phyloP scores from a whole-genome alignment of 2,329 filamentous ascomycete species.

The Xylariaceae sp. region DNA sequence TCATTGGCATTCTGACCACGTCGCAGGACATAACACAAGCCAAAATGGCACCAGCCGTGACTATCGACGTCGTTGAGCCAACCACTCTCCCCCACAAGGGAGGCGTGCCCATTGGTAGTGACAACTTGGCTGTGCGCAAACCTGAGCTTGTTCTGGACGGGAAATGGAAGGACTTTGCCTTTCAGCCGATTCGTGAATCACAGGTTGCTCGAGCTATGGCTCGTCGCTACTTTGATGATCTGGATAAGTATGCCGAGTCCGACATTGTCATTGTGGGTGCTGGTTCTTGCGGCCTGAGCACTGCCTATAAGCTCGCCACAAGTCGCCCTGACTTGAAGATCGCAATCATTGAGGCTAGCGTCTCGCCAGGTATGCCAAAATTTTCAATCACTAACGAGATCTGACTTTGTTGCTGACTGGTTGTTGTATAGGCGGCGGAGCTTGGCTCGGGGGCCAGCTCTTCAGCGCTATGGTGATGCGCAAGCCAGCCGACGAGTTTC shows the following conservation, averaged over 20 bases:
- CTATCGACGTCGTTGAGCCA: conserved; percentile 55
- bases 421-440: conserved; percentile 63
- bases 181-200: conserved; percentile 83
- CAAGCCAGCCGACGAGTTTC: conserved; percentile 83
- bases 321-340: conserved; percentile 87
- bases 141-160: conserved; percentile 63
- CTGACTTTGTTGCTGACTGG: background rate
- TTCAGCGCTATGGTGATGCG: conserved; percentile 96
- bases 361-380: conserved; percentile 58
- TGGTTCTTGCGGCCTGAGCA: conserved; percentile 80
- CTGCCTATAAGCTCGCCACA: conserved; percentile 79
- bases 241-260: conserved; percentile 85
- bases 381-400: background rate
- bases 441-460: conserved; percentile 90
- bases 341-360: conserved; percentile 82
- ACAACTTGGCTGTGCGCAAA: conserved; percentile 40
- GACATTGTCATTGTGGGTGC: conserved; percentile 93
- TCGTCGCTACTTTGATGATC: conserved; percentile 84
- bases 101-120: conserved; percentile 36
- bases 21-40: conserved; percentile 28
- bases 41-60: conserved; percentile 76
- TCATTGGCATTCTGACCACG: conserved; percentile 35
- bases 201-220: conserved; percentile 94
- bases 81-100: conserved; percentile 47
- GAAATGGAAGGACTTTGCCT: conserved; percentile 79